Evolutionary conservation across 2,329 filamentous ascomycete species (phyloP).

Genomic region (Botrytis aclada): DNA sequence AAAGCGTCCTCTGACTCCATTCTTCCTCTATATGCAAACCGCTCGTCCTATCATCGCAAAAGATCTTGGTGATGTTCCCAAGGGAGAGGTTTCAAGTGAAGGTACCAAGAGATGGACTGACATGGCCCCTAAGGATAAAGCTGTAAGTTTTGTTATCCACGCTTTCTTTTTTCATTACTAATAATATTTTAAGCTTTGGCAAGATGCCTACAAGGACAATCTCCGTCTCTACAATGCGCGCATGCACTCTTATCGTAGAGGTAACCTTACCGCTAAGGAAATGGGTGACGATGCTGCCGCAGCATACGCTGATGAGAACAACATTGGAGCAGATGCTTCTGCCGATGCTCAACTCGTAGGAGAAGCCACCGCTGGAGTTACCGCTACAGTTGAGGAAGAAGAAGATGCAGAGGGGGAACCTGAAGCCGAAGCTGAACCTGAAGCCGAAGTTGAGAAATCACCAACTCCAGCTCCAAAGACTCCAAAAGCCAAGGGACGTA

Average conservation of each 20-base stretch:
- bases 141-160: constrained; percentile 39
- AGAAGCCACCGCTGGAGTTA: constrained; percentile 44
- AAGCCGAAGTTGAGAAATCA: constrained; percentile 44
- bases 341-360: constrained; percentile 45
- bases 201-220: constrained; percentile 66
- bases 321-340: constrained; percentile 49
- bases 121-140: constrained; percentile 72
- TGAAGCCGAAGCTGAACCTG: constrained; percentile 40
- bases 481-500: constrained; percentile 51
- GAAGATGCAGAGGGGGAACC: constrained; percentile 42
- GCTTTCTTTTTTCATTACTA: background rate
- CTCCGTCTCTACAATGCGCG: constrained; percentile 63
- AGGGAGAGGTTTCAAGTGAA: constrained; percentile 84
- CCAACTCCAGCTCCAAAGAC: constrained; percentile 51
- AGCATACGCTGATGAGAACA: constrained; percentile 57
- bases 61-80: constrained; percentile 74
- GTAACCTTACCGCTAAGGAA: constrained; percentile 55
- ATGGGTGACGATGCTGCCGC: constrained; percentile 61
- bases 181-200: constrained; percentile 46
- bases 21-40: constrained; percentile 91
- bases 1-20: constrained; percentile 89
- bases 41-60: constrained; percentile 78
- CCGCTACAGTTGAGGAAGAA: constrained; percentile 27
- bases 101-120: constrained; percentile 81
- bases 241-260: constrained; percentile 61